These are phyloP conservation scores for Elaeagnus macrophylla DNA, from an alignment of 306 rosid species.

Conservation along the genomic window DNA sequence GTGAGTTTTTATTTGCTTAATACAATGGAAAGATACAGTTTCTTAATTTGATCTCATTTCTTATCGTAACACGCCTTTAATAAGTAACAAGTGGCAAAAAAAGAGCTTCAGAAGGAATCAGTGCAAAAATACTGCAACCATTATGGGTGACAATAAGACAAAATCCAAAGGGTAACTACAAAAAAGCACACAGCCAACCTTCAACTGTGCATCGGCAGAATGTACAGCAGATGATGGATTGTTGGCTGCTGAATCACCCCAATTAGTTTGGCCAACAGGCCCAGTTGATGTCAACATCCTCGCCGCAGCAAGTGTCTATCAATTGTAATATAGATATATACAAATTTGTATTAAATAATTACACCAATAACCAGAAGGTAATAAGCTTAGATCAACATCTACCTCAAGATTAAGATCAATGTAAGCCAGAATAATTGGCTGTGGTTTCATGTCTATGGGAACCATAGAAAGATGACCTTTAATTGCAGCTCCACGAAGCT, in stretches of 20 bases:
- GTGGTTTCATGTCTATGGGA: constrained; percentile 96
- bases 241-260: constrained; percentile 86
- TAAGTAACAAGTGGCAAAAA: too few species aligned
- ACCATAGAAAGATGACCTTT: constrained; percentile 99
- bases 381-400: constrained; percentile 4
- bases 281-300: constrained; percentile 98
- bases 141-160: too few species aligned
- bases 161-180: neutral
- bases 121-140: neutral
- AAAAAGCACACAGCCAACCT: constrained; percentile 37
- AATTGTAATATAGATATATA: constrained; percentile 1
- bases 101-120: neutral
- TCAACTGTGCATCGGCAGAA: constrained; percentile 85
- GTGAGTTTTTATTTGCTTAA: too few species aligned
- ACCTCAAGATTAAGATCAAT: constrained; percentile 99
- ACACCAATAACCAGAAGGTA: neutral
- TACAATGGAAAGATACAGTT: too few species aligned
- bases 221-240: constrained; percentile 84
- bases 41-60: too few species aligned
- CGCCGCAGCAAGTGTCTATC: constrained; percentile 94
- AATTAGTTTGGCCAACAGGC: constrained; percentile 89
- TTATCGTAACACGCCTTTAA: too few species aligned
- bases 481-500: constrained; percentile 98
- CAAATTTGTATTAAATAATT: neutral
- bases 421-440: constrained; percentile 96